Conservation (phyloP, 2,329 filamentous ascomycete species). For the Diplocarpon rosae region DNA sequence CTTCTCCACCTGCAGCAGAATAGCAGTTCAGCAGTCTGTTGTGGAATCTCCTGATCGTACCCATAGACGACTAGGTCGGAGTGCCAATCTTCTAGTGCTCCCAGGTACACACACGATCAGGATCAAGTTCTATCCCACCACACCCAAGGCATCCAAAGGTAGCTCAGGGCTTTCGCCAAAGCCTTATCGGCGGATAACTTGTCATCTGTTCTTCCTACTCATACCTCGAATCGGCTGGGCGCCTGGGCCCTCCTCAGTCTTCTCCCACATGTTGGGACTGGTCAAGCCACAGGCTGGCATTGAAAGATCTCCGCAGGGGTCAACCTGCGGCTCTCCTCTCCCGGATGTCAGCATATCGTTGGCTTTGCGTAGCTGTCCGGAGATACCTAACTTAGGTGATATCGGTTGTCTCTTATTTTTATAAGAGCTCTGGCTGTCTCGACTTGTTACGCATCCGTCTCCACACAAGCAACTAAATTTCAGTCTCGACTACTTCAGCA, state of each 20-base stretch:
- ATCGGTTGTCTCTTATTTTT: constrained; percentile 10
- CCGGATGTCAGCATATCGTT: background rate
- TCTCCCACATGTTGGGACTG: background rate
- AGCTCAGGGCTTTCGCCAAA: background rate
- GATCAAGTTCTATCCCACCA: background rate
- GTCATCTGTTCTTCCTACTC: background rate
- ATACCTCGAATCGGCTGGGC: background rate
- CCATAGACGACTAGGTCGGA: too few species aligned
- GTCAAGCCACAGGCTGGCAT: background rate
- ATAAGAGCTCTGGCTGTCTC: constrained; percentile 9
- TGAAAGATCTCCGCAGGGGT: constrained; percentile 15
- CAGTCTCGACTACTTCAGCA: background rate
- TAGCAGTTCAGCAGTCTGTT: too few species aligned
- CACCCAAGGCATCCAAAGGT: background rate
- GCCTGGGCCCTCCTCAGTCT: background rate
- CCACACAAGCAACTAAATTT: background rate
- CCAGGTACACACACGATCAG: background rate
- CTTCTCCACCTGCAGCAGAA: too few species aligned
- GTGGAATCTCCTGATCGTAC: too few species aligned
- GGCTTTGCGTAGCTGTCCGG: constrained; percentile 9
- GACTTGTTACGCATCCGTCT: background rate
- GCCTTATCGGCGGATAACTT: background rate
- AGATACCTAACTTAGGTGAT: constrained; percentile 19
- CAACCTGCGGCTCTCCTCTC: constrained; percentile 14
- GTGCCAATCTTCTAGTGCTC: background rate